These are phyloP conservation scores for Centrapalus pauciflorus DNA, from an alignment of 129 eudicot species.

Conservation along the genomic window DNA sequence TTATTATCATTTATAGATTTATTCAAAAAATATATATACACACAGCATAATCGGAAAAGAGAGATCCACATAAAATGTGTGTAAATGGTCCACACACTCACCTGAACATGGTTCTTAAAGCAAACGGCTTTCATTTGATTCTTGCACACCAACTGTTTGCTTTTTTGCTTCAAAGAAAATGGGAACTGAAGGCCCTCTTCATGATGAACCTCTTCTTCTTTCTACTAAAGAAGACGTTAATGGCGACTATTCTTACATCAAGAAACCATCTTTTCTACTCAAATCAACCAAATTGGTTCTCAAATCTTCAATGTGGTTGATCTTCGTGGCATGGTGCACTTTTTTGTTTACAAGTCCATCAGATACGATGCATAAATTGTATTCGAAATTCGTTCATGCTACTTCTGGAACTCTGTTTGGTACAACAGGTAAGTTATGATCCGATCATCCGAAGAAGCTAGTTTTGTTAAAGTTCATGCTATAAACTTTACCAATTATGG, in stretches of 20 bases:
- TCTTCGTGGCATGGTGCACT: conserved; percentile 68
- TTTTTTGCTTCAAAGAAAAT: conserved; percentile 15
- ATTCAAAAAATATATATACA: no score
- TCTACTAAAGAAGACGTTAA: conserved; percentile 22
- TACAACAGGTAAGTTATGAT: conserved; percentile 38
- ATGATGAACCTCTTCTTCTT: conserved; percentile 54
- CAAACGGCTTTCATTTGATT: background rate
- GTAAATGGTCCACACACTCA: conserved; percentile 6
- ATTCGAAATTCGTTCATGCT: conserved; percentile 15
- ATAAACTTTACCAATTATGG: no score
- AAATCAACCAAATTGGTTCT: conserved; percentile 58
- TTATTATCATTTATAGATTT: no score
- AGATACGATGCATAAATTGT: conserved; percentile 16
- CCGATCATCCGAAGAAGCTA: background rate
- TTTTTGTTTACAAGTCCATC: conserved; percentile 49
- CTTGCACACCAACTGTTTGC: conserved; percentile 7
- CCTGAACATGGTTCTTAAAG: background rate
- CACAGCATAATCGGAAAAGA: no score
- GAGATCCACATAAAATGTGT: no score
- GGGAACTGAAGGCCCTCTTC: conserved; percentile 43
- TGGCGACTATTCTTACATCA: conserved; percentile 21
- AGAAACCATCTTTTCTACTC: conserved; percentile 26
- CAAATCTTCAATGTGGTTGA: conserved; percentile 56
- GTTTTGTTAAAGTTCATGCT: no score
- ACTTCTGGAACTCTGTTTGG: conserved; percentile 54